Evolutionary conservation across 352 stramenopile species (phyloP).

Genomic region (Phytophthora quininea): DNA sequence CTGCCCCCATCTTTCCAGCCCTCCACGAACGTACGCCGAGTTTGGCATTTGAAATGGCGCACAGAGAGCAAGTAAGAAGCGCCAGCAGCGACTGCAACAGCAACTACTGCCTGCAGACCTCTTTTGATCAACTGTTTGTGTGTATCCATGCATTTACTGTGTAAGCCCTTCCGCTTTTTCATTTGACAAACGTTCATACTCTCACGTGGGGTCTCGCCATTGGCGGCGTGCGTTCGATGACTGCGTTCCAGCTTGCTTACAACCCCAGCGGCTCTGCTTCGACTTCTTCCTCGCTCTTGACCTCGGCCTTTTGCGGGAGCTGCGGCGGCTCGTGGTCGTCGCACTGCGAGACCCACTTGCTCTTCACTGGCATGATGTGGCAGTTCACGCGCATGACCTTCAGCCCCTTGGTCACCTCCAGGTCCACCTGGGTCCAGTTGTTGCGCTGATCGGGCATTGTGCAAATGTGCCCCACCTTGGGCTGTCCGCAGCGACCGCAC

Average conservation of each 20-base stretch:
- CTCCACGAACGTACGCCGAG: neutral
- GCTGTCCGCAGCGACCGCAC: constrained; percentile 82
- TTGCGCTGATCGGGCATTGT: constrained; percentile 87
- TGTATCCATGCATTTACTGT: neutral
- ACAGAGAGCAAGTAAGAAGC: neutral
- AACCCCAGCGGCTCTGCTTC: constrained; percentile 33
- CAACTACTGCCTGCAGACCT: too few relatives aligned
- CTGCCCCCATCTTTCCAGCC: neutral
- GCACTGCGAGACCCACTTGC: constrained; percentile 64
- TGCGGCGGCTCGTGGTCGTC: constrained; percentile 58
- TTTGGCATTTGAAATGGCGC: neutral
- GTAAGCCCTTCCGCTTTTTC: constrained; percentile 16
- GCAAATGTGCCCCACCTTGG: constrained; percentile 87
- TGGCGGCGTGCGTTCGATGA: constrained; percentile 7
- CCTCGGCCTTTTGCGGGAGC: constrained; percentile 19
- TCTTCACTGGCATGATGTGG: constrained; percentile 76
- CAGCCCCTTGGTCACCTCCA: constrained; percentile 78
- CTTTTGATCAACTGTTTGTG: neutral
- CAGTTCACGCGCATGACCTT: constrained; percentile 78
- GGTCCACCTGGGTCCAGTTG: constrained; percentile 83
- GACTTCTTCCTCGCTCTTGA: constrained; percentile 37
- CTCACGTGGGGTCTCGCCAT: neutral
- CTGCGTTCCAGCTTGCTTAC: constrained; percentile 6
- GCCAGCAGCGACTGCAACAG: neutral
- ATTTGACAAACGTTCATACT: constrained; percentile 17